phyloP scores from a whole-genome alignment of 345 rosid species.

The Eucalyptus dawsonii region DNA sequence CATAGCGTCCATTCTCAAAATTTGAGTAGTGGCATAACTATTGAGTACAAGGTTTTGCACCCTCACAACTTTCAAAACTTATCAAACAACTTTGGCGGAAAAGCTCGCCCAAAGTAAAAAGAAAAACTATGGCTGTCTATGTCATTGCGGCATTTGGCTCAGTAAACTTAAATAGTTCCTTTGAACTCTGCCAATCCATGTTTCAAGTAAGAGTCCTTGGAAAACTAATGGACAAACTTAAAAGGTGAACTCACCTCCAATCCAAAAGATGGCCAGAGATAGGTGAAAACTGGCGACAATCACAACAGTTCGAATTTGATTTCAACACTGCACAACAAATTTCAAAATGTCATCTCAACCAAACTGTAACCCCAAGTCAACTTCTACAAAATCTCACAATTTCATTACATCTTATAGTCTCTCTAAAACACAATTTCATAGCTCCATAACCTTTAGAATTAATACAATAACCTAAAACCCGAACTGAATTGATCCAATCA shows the following conservation, averaged over 20 bases:
- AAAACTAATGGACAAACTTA: background rate
- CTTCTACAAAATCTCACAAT: background rate
- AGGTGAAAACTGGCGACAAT: background rate
- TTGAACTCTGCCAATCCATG: background rate
- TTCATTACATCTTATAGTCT: background rate
- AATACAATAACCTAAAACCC: background rate
- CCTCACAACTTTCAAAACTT: background rate
- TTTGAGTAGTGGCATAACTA: background rate
- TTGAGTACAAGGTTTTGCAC: background rate
- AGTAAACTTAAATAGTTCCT: background rate
- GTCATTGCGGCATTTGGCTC: accelerated
- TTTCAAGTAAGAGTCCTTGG: background rate
- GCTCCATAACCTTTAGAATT: background rate
- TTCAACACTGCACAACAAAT: background rate
- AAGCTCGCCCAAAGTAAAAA: background rate
- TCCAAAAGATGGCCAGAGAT: background rate
- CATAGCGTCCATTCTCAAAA: background rate
- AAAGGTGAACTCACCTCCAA: background rate
- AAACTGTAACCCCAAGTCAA: background rate
- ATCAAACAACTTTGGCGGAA: background rate
- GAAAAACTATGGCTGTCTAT: background rate
- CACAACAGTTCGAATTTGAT: background rate
- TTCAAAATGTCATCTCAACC: background rate
- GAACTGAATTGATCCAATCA: background rate
- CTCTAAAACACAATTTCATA: background rate